phyloP scores from a whole-genome alignment of 257 asterid species.

The Plectranthus barbatus region DNA sequence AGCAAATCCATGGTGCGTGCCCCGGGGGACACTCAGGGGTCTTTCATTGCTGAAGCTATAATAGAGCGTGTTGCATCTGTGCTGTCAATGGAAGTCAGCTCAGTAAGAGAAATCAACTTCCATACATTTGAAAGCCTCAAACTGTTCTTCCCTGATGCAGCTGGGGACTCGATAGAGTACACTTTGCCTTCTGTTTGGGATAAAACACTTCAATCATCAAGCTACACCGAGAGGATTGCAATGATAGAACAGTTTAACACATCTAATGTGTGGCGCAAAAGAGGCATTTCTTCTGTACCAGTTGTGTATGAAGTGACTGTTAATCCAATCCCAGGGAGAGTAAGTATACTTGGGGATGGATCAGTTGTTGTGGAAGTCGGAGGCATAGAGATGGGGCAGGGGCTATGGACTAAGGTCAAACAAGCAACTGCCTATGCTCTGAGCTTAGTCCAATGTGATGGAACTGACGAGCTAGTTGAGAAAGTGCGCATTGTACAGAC shows the following conservation, averaged over 20 bases:
- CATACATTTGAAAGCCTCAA: conserved; percentile 10
- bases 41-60: conserved; percentile 6
- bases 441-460: not conserved
- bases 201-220: not conserved
- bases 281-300: conserved; percentile 14
- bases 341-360: conserved; percentile 14
- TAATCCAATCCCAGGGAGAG: not conserved
- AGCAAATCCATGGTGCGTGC: conserved; percentile 12
- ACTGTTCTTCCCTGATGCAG: not conserved
- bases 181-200: conserved; percentile 19
- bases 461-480: not conserved
- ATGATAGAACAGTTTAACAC: not conserved
- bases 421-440: conserved; percentile 12
- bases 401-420: conserved; percentile 15
- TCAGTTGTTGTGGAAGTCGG: conserved; percentile 14
- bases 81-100: not conserved
- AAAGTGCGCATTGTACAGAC: conserved; percentile 6
- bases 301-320: not conserved
- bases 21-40: conserved; percentile 14
- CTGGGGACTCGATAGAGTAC: conserved; percentile 6
- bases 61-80: conserved; percentile 8
- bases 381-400: conserved; percentile 14
- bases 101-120: not conserved
- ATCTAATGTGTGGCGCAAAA: conserved; percentile 3
- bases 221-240: not conserved